Base-by-base conservation (phyloP, 352 stramenopile species). In the Blastocystis sp. region DNA sequence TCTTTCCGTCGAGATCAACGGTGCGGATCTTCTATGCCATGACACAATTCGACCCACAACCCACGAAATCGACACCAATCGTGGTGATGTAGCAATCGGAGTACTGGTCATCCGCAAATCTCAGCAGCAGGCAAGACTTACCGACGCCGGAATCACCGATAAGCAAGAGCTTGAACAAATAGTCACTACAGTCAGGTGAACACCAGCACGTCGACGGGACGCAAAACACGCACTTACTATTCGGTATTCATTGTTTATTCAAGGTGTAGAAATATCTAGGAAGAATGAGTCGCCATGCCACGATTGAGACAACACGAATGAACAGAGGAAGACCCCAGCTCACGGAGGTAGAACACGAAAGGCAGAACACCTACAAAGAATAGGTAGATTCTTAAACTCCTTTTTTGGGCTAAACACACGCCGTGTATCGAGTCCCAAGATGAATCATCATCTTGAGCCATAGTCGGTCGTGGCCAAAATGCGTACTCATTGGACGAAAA, bases 61-160 rank as follows among this genome's bases (percentile, higher is more conserved):
- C 37, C 93, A 98, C 95, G 93, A 99, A 99, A 93, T 99, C 97
- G 60, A 99, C 97, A 91, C 97, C 97, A 92, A 99, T 99, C 80
- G 97, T 99, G 70, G 96, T 98, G 92, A 99, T 99, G 93, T 99
- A 99, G 90, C 95, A 98, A 91, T 98, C 96, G 80, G 97, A 99
- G 94, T 98, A 99, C 78, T 96, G 98, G 93, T 99, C 97, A 92
- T 99, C 97, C 1, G 97, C 97, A 93, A 99, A 99, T 93, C 97
- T 95, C 31, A 99, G 94, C 90, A 99, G 93, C 90, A 99, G 93
- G 94, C 97, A 99, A 89, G 97, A 99, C 94, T 99, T 98, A 71
- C 96, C 95, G 88, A 98, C 96, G 80, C 96, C 96, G 16, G 95
- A 98, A 94, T 98, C 96, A 93, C 96, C 96, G 92, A 98, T 98